Evolutionary conservation across 305 asterid genomes (phyloP), one percentile per base, ranked within the genome.

Genomic region (Striga hermonthica): DNA sequence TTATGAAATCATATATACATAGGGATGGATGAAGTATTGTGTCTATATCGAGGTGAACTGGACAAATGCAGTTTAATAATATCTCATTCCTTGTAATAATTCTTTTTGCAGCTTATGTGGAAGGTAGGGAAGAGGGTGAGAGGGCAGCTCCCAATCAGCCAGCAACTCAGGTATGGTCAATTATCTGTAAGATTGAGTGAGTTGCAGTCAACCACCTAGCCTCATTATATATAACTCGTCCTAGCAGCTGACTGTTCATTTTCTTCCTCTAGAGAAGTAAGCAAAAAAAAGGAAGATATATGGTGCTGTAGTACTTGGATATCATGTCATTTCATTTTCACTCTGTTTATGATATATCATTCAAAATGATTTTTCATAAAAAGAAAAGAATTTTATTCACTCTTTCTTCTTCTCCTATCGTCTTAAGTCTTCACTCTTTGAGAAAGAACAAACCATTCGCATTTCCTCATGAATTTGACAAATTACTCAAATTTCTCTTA

Each of bases 91-190:
- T 22, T 22, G 35, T 56, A 34, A 67, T 66, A 16, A 53, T 60
- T 67, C 31, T 22, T 69, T 49, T 62, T 83, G 81, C 75, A 92
- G 96, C 98, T 71, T 89, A 87, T 74, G 88, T 73, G 72, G 96
- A 91, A 82, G 89, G 95, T 41, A 90, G 95, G 64, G 94, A 91
- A 73, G 96, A 91, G 65, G 75, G 83, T 66, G 96, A 85, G 34
- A 80, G 86, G 68, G 87, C 87, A 73, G 85, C 81, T 6, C 77
- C 86, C 72, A 83, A 75, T 69, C 98, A 84, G 72, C 90, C 89
- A 60, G 50, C 80, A 75, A 91, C 97, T 40, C 98, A 91, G 95
- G 98, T 91, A 79, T 58, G 65, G 55, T 70, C 55, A n/a, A 22
- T 22, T 2, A 22, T 22, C 31, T 22, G 1, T 22, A 22, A 22